Base-by-base conservation (phyloP, 495 filamentous ascomycete species). In the Tuber borchii region DNA sequence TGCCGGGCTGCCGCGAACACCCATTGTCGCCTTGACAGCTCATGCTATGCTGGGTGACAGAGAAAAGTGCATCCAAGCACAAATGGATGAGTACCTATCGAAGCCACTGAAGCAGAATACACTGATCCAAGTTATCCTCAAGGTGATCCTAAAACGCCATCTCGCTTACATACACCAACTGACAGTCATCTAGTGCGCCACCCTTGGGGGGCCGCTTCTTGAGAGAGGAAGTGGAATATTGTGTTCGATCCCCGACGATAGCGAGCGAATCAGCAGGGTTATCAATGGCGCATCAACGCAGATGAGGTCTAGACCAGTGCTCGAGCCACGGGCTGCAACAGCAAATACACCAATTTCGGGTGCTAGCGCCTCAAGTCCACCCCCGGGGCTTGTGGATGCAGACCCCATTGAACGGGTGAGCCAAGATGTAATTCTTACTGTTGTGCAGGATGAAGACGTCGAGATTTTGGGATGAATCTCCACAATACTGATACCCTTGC, bases 21-120 rank as follows among this genome's bases (percentile, higher is more conserved):
- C 96, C 14, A 97, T 99, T 82, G 97, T 99, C 80, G 96, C 96
- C 5, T 88, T 99, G 17, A 99, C 96, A 3, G 96, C 96, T 6
- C 96, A 98, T 86, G 96, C 96, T 79, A 99, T 99, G 96, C 89
- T 98, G 87, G 96, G 96, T 80, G 96, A 99, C 83, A 89, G 96
- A 44, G 96, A 99, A 85, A 97, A 96, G 86, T 99, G 96, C 82
- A 95, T 99, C 76, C 92, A 96, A 83, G 95, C 94, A 20, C 93
- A 97, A 85, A 98, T 98, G 96, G 96, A 98, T 79, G 96, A 99
- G 83, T 99, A 99, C 83, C 87, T 99, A 75, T 97, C 95, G 61
- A 99, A 99, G 84, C 96, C 96, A 51, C 88, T 99, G 74, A 97
- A 97, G 84, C 95, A 97, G 83, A 97, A 97, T 83, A 93, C 97